Evolutionary conservation across 2,329 filamentous ascomycete species (phyloP).

Genomic region (Paraphoma chrysanthemicola): DNA sequence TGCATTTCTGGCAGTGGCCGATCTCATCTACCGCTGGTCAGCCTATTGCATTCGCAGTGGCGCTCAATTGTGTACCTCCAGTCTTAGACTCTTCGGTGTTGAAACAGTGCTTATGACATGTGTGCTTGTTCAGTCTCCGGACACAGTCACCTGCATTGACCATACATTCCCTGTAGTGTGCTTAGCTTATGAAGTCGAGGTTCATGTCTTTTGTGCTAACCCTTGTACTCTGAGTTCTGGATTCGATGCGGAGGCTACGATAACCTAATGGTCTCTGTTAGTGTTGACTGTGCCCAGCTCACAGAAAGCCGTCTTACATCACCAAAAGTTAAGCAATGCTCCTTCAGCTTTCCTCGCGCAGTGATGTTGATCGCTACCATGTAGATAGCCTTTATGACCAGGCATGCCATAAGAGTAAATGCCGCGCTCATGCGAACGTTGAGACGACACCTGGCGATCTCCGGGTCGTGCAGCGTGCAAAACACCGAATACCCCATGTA

Average conservation of each 20-base stretch:
- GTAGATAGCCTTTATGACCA: conserved; percentile 36
- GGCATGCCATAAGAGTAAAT: conserved; percentile 30
- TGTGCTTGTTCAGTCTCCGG: conserved; percentile 27
- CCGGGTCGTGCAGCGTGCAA: conserved; percentile 14
- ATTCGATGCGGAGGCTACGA: conserved; percentile 37
- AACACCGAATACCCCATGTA: conserved; percentile 10
- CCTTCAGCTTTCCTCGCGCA: conserved; percentile 32
- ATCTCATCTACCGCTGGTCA: conserved; percentile 28
- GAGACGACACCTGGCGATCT: conserved; percentile 27
- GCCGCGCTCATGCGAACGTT: conserved; percentile 41
- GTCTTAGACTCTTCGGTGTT: conserved; percentile 25
- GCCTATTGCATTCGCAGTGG: not conserved
- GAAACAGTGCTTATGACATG: conserved; percentile 42
- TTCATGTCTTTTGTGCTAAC: conserved; percentile 3
- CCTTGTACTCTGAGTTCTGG: conserved; percentile 36
- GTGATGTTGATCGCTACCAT: conserved; percentile 37
- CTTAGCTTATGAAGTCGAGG: not conserved
- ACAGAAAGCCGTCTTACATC: conserved; percentile 17
- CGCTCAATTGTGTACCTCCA: conserved; percentile 12
- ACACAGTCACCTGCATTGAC: conserved; percentile 39
- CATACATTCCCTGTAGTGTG: conserved; percentile 32
- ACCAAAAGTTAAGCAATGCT: conserved; percentile 39
- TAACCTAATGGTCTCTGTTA: not conserved
- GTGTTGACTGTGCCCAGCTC: not conserved
- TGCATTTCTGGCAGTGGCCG: conserved; percentile 42